A percentile compares a stretch with the other conserved stretches of the same genome.
Evolutionary conservation across 139 green algal species (phyloP).

Genomic region (Astrephomene gubernaculifera): DNA sequence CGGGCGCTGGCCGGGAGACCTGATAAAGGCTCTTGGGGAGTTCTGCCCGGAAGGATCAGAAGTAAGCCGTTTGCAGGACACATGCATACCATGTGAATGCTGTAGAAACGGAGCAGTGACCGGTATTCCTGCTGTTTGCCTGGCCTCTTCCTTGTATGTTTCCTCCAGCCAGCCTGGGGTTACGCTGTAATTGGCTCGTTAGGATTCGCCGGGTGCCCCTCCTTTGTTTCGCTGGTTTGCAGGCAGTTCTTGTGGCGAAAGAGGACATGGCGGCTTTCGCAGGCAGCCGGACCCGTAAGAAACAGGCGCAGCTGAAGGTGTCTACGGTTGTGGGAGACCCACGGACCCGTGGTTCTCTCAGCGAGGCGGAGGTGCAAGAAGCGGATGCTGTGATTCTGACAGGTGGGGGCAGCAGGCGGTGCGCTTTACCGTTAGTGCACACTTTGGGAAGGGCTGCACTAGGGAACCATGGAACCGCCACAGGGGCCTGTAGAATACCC

Average conservation of each 20-base stretch:
- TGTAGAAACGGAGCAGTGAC: background rate
- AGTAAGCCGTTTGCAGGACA: background rate
- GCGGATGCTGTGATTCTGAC: slow-evolving; percentile 46
- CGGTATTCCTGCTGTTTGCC: background rate
- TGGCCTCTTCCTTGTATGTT: too few relatives aligned
- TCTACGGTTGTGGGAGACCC: slow-evolving; percentile 37
- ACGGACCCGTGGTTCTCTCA: slow-evolving; percentile 33
- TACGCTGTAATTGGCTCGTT: background rate
- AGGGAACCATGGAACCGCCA: too few relatives aligned
- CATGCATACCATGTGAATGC: background rate
- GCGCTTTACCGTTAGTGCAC: too few relatives aligned
- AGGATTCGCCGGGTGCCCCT: background rate
- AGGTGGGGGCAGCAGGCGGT: too few relatives aligned
- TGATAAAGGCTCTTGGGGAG: slow-evolving; percentile 16
- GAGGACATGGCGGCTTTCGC: slow-evolving; percentile 9
- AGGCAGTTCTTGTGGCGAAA: background rate
- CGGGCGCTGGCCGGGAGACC: background rate
- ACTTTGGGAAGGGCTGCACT: too few relatives aligned
- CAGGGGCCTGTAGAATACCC: too few relatives aligned
- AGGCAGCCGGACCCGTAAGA: background rate
- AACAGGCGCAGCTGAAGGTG: background rate
- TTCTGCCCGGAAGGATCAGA: slow-evolving; percentile 26
- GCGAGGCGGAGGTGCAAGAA: slow-evolving; percentile 14
- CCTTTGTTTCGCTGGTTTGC: background rate
- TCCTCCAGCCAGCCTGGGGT: background rate